phyloP scores from a whole-genome alignment of 208 protist species.

The Endotrypanum monterogeii region DNA sequence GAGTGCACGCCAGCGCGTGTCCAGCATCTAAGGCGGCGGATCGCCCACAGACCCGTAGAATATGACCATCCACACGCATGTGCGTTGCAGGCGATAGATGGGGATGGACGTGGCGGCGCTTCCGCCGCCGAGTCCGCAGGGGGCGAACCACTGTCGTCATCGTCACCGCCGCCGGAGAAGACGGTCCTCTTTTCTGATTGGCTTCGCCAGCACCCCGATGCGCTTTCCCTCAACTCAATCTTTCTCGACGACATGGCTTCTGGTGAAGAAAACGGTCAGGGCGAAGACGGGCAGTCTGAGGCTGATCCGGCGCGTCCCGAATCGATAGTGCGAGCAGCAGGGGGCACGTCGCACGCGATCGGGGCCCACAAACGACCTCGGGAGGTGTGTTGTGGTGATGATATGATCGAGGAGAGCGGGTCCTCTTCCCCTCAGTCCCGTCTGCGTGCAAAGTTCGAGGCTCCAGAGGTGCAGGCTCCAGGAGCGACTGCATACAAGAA shows the following conservation, averaged over 20 bases:
- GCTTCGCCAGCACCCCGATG: conserved; percentile 54
- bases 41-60: not conserved
- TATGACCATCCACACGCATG: not conserved
- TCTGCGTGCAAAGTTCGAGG: not conserved
- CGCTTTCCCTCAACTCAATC: conserved; percentile 44
- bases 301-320: not conserved
- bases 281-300: not conserved
- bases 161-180: not conserved
- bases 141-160: not conserved
- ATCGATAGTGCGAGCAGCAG: no score
- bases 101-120: not conserved
- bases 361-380: conserved; percentile 16
- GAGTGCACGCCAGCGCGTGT: conserved; percentile 18
- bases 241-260: conserved; percentile 23
- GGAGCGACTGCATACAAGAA: conserved; percentile 31
- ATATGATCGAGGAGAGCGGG: not conserved
- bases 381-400: no score
- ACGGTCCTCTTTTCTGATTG: conserved; percentile 53
- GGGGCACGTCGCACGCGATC: no score
- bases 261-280: not conserved
- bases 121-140: not conserved
- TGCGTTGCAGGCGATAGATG: not conserved
- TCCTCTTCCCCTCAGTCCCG: not conserved
- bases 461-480: not conserved
- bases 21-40: conserved; percentile 5